Evolutionary conservation across 75 land plant species (phyloP).

Genomic region (Selaginella tamariscina): DNA sequence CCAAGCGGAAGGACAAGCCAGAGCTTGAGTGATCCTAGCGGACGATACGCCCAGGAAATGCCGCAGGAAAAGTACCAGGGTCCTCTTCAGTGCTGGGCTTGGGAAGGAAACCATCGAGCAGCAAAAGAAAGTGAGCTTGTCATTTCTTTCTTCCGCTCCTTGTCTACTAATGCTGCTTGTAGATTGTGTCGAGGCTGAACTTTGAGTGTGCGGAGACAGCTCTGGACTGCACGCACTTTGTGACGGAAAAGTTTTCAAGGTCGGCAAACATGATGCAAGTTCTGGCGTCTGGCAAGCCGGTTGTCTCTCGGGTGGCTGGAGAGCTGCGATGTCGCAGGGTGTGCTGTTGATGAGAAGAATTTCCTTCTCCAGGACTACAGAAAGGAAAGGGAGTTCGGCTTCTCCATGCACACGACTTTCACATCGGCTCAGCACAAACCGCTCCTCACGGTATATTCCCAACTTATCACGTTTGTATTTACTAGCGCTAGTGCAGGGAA

Average conservation of each 20-base stretch:
- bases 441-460: slow-evolving; percentile 44
- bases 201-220: slow-evolving; percentile 36
- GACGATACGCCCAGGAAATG: neutral
- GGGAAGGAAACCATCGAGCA: slow-evolving; percentile 47
- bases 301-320: slow-evolving; percentile 77
- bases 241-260: slow-evolving; percentile 73
- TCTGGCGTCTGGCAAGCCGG: slow-evolving; percentile 77
- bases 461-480: neutral
- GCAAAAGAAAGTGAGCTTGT: slow-evolving; percentile 63
- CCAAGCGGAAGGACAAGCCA: too few relatives aligned
- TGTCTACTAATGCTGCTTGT: slow-evolving; percentile 2
- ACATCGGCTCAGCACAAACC: slow-evolving; percentile 56
- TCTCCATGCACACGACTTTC: slow-evolving; percentile 63
- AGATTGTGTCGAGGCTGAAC: slow-evolving; percentile 67
- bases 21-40: neutral
- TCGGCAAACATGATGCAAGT: slow-evolving; percentile 86
- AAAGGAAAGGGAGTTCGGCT: slow-evolving; percentile 89
- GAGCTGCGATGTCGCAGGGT: slow-evolving; percentile 58
- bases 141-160: neutral
- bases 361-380: slow-evolving; percentile 63
- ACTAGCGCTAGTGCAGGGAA: slow-evolving; percentile 32
- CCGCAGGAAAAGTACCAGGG: neutral
- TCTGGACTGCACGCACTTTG: slow-evolving; percentile 79
- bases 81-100: slow-evolving; percentile 74
- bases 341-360: slow-evolving; percentile 60